Base-by-base conservation (phyloP, 345 rosid species). In the Aquilaria yunnanensis region DNA sequence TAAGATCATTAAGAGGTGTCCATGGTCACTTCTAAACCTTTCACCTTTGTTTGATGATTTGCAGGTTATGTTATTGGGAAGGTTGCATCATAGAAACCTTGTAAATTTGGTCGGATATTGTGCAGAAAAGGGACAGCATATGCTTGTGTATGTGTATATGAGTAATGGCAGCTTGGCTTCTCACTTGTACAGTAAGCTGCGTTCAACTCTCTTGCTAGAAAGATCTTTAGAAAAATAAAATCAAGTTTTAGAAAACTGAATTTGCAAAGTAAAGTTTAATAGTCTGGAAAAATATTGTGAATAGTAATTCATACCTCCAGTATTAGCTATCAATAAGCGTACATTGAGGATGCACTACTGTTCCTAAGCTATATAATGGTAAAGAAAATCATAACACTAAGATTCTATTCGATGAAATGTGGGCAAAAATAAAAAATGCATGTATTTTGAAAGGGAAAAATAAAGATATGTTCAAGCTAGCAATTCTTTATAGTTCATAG, bases 41-140 rank as follows among this genome's bases (percentile, higher is more conserved):
- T 43, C 37, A 66, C 2, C 30, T 49, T 8, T 37, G 4, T 37
- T 57, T 59, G 4, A 54, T 14, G 47, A 60, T 62, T 63, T 63
- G 52, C 86, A 95, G 99, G 99, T 95, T 54, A 83, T 84, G 92
- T 69, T 95, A 54, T 68, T 95, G 76, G 99, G 97, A 73, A 85
- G 99, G 75, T 71, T 95, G 84, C 99, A 95, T 77, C 99, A 95
- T 66, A 80, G 97, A 51, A 95, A 91, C 75, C 81, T 95, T 45
- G 99, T 91, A 78, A 91, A 95, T 77, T 81, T 95, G 79, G 80
- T 91, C 8, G 99, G 99, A 49, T 95, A 89, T 69, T 95, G 99
- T 57, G 93, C 99, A 56, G 99, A 95, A 67, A 95, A 89, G 78
- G 87, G 97, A 41, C 89, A 83, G 67, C 89, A 91, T 65, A 95